Evolutionary conservation across 352 stramenopile genomes (phyloP), one percentile per base, ranked within the genome.

Genomic region (Phytophthora syringae): DNA sequence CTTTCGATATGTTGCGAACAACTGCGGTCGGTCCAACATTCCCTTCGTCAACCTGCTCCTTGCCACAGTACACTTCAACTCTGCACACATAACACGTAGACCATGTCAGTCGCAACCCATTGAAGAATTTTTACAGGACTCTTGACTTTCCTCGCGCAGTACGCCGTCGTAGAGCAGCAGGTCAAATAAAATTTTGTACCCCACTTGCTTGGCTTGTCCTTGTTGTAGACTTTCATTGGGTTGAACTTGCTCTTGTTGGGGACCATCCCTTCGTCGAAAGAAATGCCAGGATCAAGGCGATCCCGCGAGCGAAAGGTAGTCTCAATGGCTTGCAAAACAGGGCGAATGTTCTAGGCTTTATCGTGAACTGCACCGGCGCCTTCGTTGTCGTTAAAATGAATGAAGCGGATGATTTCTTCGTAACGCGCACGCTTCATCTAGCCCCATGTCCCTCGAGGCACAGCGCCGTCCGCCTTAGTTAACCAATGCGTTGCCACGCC

Each of bases 301-400:
- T 61, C 61, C n/a, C 62, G 32, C 1, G 49, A 48, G 7, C 50
- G 48, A 47, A 70, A 61, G 11, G 54, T 70, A 30, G 55, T 65
- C 18, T 70, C 62, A 11, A 70, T 48, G 1, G 44, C 42, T 25
- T 63, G 47, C 9, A 69, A 21, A 20, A 70, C 36, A 2, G 54
- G 54, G 3, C 54, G 28, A n/a, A 70, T 60, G 15, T 70, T 60
- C 32, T 40, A 70, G 4, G 62, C 62, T 36, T 61, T 70, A 21
- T 65, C 21, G 9, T 37, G 20, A 10, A 22, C 5, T 7, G 13
- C 32, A 15, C 21, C 11, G 13, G 16, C 7, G 13, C 25, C 32
- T 7, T 64, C 49, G 25, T 70, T 70, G 54, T 64, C 49, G 16
- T 36, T 61, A 28, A 70, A 70, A n/a, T 70, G 53, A 44, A 70